Conservation (phyloP, 2,329 filamentous ascomycete species). For the Fusarium camptoceras region DNA sequence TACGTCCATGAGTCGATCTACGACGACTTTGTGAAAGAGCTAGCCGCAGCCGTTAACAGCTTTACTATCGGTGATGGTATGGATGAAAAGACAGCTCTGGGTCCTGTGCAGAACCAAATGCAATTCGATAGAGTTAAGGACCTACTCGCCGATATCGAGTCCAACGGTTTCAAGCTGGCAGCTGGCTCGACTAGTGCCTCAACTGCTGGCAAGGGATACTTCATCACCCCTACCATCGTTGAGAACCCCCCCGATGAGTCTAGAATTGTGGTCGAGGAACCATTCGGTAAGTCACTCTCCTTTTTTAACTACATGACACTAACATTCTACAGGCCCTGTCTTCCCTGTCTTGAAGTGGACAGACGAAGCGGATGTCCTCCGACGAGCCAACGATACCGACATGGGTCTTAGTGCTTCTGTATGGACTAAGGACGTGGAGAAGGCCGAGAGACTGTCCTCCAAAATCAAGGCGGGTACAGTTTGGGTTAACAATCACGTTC, state of each 20-base stretch:
- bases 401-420: conserved; percentile 67
- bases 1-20: conserved; percentile 71
- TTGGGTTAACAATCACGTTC: conserved; percentile 63
- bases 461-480: conserved; percentile 67
- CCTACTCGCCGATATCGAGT: background rate
- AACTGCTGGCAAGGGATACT: background rate
- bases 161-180: background rate
- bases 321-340: conserved; percentile 58
- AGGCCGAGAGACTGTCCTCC: conserved; percentile 62
- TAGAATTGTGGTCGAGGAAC: conserved; percentile 16
- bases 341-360: conserved; percentile 71
- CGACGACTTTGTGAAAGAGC: conserved; percentile 46
- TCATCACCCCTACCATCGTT: background rate
- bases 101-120: background rate
- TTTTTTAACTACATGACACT: background rate
- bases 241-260: conserved; percentile 4
- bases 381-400: conserved; percentile 63
- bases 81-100: background rate
- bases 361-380: conserved; percentile 68
- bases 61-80: background rate
- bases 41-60: background rate
- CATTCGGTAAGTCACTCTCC: conserved; percentile 9
- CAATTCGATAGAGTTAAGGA: background rate
- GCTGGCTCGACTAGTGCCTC: background rate
- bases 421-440: conserved; percentile 63